Percentiles rank a stretch among this genome's conserved stretches.
phyloP scores from a whole-genome alignment of 2,329 filamentous ascomycete genomes.

The Xylaria sp. region DNA sequence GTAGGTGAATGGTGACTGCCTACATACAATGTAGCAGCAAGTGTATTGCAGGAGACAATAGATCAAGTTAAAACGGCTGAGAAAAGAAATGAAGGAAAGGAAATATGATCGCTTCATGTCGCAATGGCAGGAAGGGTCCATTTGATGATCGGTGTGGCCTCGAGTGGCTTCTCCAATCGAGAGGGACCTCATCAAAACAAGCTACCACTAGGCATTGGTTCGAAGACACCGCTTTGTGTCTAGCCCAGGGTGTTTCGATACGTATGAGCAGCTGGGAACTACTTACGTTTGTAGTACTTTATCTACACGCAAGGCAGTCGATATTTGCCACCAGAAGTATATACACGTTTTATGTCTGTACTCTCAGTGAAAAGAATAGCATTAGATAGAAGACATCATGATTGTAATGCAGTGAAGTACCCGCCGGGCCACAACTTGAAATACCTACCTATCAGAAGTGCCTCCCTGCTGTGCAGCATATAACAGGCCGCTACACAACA shows the following conservation, averaged over 20 bases:
- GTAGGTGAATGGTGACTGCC: not conserved
- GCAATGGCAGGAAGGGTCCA: constrained; percentile 27
- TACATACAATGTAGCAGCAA: not conserved
- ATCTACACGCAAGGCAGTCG: not conserved
- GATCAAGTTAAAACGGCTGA: constrained; percentile 26
- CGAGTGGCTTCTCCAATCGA: constrained; percentile 25
- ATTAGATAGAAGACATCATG: not conserved
- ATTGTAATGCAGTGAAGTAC: too few species aligned
- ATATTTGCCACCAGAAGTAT: not conserved
- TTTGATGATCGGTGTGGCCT: constrained; percentile 20
- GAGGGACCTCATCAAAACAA: not conserved
- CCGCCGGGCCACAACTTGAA: too few species aligned
- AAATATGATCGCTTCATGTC: constrained; percentile 26
- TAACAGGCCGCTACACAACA: not conserved
- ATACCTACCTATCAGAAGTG: not conserved
- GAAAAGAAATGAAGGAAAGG: constrained; percentile 29
- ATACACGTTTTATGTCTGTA: not conserved
- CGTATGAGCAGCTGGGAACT: not conserved
- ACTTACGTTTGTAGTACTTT: not conserved
- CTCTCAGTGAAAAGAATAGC: not conserved
- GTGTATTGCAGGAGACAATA: constrained; percentile 12
- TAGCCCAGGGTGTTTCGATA: not conserved
- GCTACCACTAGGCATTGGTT: constrained; percentile 7
- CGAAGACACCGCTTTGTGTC: constrained; percentile 7
- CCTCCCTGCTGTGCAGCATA: not conserved